Percentiles rank a stretch among this genome's conserved stretches.
Conservation (phyloP, 1,284 basidiomycete species). For the Ganoderma lingzhi region DNA sequence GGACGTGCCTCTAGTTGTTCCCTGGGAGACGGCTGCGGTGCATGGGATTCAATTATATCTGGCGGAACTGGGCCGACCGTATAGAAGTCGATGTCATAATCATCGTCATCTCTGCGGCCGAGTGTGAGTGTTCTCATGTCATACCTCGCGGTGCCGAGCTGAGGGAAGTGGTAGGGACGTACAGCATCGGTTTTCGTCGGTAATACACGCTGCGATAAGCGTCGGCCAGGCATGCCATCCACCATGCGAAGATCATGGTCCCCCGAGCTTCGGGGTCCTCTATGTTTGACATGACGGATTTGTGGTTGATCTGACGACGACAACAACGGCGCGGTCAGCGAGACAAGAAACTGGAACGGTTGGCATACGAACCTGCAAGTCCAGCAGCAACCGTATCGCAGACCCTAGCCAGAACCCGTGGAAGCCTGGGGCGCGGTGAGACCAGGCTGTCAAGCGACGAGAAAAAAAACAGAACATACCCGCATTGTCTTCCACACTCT, state of each 20-base stretch:
- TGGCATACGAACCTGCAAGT: constrained; percentile 63
- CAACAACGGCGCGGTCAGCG: constrained; percentile 23
- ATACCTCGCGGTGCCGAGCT: constrained; percentile 15
- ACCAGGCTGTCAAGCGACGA: neutral
- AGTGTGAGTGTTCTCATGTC: neutral
- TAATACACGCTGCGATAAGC: constrained; percentile 68
- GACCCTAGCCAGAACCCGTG: constrained; percentile 83
- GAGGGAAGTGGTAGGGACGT: constrained; percentile 45
- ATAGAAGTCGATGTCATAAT: constrained; percentile 83
- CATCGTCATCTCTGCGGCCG: constrained; percentile 59
- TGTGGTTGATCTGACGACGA: constrained; percentile 75
- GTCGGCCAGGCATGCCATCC: constrained; percentile 69
- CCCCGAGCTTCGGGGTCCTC: constrained; percentile 75
- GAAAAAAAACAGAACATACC: constrained; percentile 47
- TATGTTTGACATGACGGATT: constrained; percentile 73
- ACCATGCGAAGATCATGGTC: constrained; percentile 89
- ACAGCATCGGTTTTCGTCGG: constrained; percentile 70
- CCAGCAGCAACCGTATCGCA: constrained; percentile 80
- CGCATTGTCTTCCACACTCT: constrained; percentile 71
- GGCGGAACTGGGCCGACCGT: constrained; percentile 68
- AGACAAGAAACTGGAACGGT: constrained; percentile 1
- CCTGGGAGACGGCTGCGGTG: constrained; percentile 65
- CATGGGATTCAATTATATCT: constrained; percentile 56
- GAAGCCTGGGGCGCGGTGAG: constrained; percentile 57
- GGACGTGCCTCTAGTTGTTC: constrained; percentile 76